Evolutionary conservation across 441 rosid species (phyloP), one percentile per base, ranked within the genome.

Genomic region (Rhodomyrtus psidioides): DNA sequence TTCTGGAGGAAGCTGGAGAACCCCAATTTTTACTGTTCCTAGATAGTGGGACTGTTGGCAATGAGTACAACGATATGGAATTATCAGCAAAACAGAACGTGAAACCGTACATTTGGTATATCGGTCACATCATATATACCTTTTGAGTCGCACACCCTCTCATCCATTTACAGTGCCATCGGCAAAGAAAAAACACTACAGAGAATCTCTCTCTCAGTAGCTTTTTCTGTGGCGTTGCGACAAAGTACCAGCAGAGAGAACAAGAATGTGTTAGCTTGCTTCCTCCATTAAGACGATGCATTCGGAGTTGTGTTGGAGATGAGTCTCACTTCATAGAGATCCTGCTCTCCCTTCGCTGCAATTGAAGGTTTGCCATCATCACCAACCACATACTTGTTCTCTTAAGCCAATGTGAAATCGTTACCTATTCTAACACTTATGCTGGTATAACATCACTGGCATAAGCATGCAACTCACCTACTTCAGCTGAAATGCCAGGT

Each of bases 401-500:
- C 42, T 82, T 39, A 24, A 21, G 87, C 54, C 81, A 86, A 28
- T 14, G 55, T 39, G 14, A 30, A 83, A 60, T 54, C 53, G 4
- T 54, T 70, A 28, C 58, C 12, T 54, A 24, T 28, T 26, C 57
- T 15, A 16, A 62, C 24, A 49, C 26, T 30, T 12, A 2, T 30
- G 84, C 44, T 13, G 84, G 58, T 44, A 27, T 14, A 28, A 0
- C 58, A 39, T 24, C 44, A 53, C 16, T 17, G 60, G 28, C n/a
- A 12, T 23, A 54, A 30, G 28, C n/a, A 49, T 24, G 9, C 54
- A 28, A 88, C 96, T 92, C 86, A 97, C 99, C 94, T 6, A 95
- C 89, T 94, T 94, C 98, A 87, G 98, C 97, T 39, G 94, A 90
- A 89, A 96, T 92, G 86, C 94, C 89, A 23, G 99, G 98, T 89